Conservation (phyloP, 2,329 filamentous ascomycete genomes). For the Didymella pomorum region DNA sequence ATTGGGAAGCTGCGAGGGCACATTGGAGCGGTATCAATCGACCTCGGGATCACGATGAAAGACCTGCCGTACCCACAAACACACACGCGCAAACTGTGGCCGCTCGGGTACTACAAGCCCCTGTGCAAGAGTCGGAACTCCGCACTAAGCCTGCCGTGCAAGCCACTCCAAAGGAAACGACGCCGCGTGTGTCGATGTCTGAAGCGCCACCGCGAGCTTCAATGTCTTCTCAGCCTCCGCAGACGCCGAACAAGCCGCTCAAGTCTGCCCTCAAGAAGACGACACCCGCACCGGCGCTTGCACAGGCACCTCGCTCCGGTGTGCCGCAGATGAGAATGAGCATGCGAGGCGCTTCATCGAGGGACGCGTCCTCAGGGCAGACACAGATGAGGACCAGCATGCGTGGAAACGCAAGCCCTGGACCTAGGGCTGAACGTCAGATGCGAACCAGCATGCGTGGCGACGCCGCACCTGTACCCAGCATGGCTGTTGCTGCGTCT, state of each 20-base stretch:
- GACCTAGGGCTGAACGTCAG: constrained; percentile 23
- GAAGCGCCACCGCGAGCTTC: constrained; percentile 9
- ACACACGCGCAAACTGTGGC: constrained; percentile 13
- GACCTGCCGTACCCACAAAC: constrained; percentile 11
- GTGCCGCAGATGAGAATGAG: constrained; percentile 48
- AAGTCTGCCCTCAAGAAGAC: constrained; percentile 55
- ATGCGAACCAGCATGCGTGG: constrained; percentile 53
- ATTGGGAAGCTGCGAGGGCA: constrained; percentile 73
- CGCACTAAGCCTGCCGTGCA: constrained; percentile 6
- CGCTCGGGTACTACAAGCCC: constrained; percentile 24
- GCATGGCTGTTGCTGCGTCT: constrained; percentile 45
- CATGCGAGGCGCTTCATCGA: constrained; percentile 39
- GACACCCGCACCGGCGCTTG: constrained; percentile 26
- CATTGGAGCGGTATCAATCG: constrained; percentile 74
- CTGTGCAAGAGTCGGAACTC: constrained; percentile 18
- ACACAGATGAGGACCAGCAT: constrained; percentile 48
- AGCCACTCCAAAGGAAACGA: neutral
- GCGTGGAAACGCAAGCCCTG: constrained; percentile 30
- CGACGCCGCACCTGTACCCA: constrained; percentile 34
- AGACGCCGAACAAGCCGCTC: constrained; percentile 43
- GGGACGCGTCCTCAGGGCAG: constrained; percentile 22
- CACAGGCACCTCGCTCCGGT: constrained; percentile 18
- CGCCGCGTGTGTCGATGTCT: constrained; percentile 12
- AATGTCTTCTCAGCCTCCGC: constrained; percentile 23
- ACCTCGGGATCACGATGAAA: constrained; percentile 62